These are phyloP conservation scores for Ascochyta fabae DNA, from an alignment of 2,329 filamentous ascomycete species.

Conservation along the genomic window DNA sequence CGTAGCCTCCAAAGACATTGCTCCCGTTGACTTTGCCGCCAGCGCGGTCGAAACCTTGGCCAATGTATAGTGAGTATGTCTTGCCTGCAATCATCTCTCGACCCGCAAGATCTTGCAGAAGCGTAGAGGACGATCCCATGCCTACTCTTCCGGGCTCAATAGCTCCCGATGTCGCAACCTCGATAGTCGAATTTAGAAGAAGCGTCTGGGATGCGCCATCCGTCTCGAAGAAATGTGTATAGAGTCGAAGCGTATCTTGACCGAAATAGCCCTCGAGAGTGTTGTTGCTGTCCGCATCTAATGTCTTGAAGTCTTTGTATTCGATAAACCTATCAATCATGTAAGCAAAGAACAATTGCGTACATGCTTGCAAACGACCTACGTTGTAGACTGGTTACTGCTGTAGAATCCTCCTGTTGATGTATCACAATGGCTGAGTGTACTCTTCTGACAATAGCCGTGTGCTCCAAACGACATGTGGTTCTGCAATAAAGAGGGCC, in stretches of 20 bases:
- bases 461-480: constrained; percentile 49
- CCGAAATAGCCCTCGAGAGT: constrained; percentile 40
- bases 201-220: constrained; percentile 47
- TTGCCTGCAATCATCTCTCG: constrained; percentile 47
- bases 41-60: constrained; percentile 50
- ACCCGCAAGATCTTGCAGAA: constrained; percentile 48
- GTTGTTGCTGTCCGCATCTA: constrained; percentile 34
- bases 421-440: constrained; percentile 38
- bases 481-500: constrained; percentile 52
- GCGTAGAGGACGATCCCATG: constrained; percentile 50
- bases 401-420: constrained; percentile 47
- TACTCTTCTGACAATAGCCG: constrained; percentile 48
- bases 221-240: constrained; percentile 51
- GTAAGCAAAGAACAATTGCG: constrained; percentile 17
- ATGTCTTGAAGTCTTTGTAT: constrained; percentile 30
- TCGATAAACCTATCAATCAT: constrained; percentile 30
- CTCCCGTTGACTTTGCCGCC: constrained; percentile 52
- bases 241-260: constrained; percentile 46
- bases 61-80: constrained; percentile 54
- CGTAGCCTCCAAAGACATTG: constrained; percentile 54
- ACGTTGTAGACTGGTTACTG: constrained; percentile 41
- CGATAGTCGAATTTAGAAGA: constrained; percentile 44
- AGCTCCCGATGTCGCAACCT: constrained; percentile 42
- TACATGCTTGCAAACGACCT: constrained; percentile 12
- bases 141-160: constrained; percentile 47